Evolutionary conservation across 306 rosid genomes (phyloP), one percentile per base, ranked within the genome.

Genomic region (Prunus campanulata): DNA sequence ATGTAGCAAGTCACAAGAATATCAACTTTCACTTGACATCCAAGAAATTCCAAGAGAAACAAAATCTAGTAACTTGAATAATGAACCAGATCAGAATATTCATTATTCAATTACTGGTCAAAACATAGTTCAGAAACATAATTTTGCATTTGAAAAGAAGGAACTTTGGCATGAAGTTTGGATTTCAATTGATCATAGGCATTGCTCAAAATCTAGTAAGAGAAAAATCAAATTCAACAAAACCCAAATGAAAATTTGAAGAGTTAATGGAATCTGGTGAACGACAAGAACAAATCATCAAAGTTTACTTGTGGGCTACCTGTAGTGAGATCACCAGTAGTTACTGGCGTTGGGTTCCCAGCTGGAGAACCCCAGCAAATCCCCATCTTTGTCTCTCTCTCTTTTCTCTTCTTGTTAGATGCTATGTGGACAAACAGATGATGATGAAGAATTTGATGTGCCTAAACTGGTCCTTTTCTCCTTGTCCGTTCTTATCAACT

Each of bases 311-410:
- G 25, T 18, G 70, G 59, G 5, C 4, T 86, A 87, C 91, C 91
- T 78, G 86, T 55, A 70, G 82, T 89, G 42, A 91, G 82, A 54
- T 59, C 72, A 78, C 90, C 89, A 16, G 93, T 85, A 30, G 87
- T 77, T 39, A 66, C 46, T 49, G 87, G 81, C 18, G 81, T 83
- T 69, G 82, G 69, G 80, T 67, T 50, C 8, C 67, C 75, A 79
- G 80, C 79, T 42, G 74, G 51, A 79, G 91, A 87, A 82, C 87
- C 81, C 91, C 89, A 93, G 83, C 98, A 93, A 84, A n/a, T 90
- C 63, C 98, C 98, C 98, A 93, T 93, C 66, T 77, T 19, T 24
- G 25, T 50, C 44, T 72, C 72, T 79, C 24, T 47, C 74, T 81
- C 59, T 42, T 25, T 42, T 54, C 75, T 74, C 66, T 74, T 77